Evolutionary conservation across 2,329 filamentous ascomycete genomes (phyloP).

Genomic region (Colletotrichum camelliae): DNA sequence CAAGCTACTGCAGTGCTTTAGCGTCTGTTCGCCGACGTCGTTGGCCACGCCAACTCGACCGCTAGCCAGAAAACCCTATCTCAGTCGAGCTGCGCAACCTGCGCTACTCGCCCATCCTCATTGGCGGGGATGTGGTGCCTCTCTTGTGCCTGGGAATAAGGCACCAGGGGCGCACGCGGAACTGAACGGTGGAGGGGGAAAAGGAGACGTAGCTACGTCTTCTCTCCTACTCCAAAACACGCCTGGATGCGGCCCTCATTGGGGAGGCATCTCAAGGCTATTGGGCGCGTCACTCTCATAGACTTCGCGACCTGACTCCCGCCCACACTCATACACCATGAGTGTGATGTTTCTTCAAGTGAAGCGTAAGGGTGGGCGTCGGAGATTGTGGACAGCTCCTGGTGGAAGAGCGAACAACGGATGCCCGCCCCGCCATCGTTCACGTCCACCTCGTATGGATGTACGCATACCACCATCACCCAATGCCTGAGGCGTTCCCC

Average conservation of each 20-base stretch:
- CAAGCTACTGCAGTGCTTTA: background rate
- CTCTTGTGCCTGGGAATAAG: background rate
- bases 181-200: background rate
- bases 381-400: background rate
- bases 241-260: background rate
- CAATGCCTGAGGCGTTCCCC: background rate
- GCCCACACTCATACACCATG: background rate
- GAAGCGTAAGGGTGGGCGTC: background rate
- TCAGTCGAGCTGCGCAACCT: background rate
- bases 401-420: background rate
- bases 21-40: slow-evolving; percentile 20
- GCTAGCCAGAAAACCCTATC: slow-evolving; percentile 6
- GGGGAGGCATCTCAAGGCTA: background rate
- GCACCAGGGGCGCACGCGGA: background rate
- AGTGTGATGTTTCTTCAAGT: background rate
- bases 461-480: background rate
- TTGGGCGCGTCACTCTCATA: background rate
- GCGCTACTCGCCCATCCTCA: background rate
- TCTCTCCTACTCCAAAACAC: background rate
- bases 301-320: background rate
- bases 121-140: background rate
- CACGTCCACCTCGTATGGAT: background rate
- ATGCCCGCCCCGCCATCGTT: background rate
- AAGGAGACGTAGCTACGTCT: background rate
- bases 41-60: background rate